phyloP scores from a whole-genome alignment of 495 filamentous ascomycete genomes.

The Lichina pygmaea region DNA sequence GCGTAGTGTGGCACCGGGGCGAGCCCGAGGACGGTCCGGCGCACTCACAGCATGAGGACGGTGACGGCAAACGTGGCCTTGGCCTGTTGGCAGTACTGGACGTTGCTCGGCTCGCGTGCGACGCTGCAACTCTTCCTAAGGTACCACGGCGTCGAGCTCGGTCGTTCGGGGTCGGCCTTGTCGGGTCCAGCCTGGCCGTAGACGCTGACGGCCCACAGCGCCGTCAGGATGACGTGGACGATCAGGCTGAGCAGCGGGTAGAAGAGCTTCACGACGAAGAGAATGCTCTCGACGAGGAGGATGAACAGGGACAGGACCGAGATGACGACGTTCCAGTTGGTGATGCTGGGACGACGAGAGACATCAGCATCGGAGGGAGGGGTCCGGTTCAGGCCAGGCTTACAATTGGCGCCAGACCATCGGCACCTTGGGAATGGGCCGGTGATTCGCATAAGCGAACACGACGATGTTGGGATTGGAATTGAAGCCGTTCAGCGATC shows the following conservation, averaged over 20 bases:
- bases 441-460: slow-evolving; percentile 55
- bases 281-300: slow-evolving; percentile 33
- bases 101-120: slow-evolving; percentile 22
- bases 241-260: slow-evolving; percentile 36
- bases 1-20: background rate
- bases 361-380: slow-evolving; percentile 3
- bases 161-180: slow-evolving; percentile 42
- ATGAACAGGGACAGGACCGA: slow-evolving; percentile 47
- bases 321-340: slow-evolving; percentile 59
- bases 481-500: slow-evolving; percentile 55
- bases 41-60: slow-evolving; percentile 40
- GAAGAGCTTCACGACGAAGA: slow-evolving; percentile 45
- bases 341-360: slow-evolving; percentile 24
- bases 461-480: slow-evolving; percentile 44
- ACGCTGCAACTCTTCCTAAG: slow-evolving; percentile 51
- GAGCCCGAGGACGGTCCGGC: background rate
- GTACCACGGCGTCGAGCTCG: slow-evolving; percentile 54
- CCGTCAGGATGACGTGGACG: slow-evolving; percentile 27
- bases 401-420: slow-evolving; percentile 68
- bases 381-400: slow-evolving; percentile 7
- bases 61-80: slow-evolving; percentile 48
- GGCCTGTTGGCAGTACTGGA: slow-evolving; percentile 49
- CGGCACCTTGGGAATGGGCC: slow-evolving; percentile 31
- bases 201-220: slow-evolving; percentile 38
- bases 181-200: slow-evolving; percentile 57